phyloP scores from a whole-genome alignment of 495 filamentous ascomycete species.

The Daldinia loculata region DNA sequence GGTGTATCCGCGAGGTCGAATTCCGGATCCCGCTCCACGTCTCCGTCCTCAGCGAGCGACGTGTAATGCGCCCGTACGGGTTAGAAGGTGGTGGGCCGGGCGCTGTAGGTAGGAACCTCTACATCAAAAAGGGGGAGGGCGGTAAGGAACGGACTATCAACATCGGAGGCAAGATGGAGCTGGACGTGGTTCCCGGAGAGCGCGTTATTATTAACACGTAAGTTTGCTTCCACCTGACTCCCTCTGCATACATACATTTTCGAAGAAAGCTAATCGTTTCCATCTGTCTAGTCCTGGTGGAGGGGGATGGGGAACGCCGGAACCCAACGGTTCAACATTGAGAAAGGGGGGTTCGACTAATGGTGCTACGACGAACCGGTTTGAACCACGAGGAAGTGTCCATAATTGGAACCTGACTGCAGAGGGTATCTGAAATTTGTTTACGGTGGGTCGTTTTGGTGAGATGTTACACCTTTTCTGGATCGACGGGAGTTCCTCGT shows the following conservation, averaged over 20 bases:
- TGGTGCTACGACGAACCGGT: background rate
- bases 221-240: background rate
- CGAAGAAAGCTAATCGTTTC: background rate
- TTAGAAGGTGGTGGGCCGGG: slow-evolving; percentile 65
- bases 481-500: background rate
- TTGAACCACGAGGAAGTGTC: slow-evolving; percentile 16
- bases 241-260: background rate
- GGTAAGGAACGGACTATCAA: slow-evolving; percentile 9
- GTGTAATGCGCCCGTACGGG: slow-evolving; percentile 79
- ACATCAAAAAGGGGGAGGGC: slow-evolving; percentile 11
- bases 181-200: slow-evolving; percentile 6
- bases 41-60: slow-evolving; percentile 76
- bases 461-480: background rate
- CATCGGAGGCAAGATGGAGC: slow-evolving; percentile 17
- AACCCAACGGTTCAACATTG: background rate
- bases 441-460: background rate
- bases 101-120: background rate
- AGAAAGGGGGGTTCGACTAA: slow-evolving; percentile 2
- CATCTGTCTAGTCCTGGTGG: slow-evolving; percentile 6
- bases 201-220: slow-evolving; percentile 13
- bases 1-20: slow-evolving; percentile 82
- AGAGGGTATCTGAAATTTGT: background rate
- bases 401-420: slow-evolving; percentile 15
- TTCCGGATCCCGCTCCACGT: slow-evolving; percentile 80
- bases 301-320: slow-evolving; percentile 9